These are phyloP conservation scores for Liriodendron chinense DNA, from an alignment of 164 flowering plant genomes.

Conservation along the genomic window DNA sequence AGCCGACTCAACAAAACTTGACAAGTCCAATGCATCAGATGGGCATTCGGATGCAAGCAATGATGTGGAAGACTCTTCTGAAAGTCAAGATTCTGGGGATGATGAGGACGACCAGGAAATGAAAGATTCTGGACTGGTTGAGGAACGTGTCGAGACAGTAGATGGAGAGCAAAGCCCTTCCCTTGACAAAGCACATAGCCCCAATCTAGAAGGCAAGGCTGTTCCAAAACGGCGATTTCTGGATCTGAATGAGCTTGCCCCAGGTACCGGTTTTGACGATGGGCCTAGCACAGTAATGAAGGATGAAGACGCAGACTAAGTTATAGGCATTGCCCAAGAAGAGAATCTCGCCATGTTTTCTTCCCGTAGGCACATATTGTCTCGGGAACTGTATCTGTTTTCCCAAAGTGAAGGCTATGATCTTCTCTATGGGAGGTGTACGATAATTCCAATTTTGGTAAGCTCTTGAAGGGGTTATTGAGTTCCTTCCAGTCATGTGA, in stretches of 20 bases:
- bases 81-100: slow-evolving; percentile 51
- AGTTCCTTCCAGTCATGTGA: slow-evolving; percentile 28
- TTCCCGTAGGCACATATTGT: slow-evolving; percentile 4
- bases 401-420: neutral
- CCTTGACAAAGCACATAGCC: slow-evolving; percentile 38
- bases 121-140: slow-evolving; percentile 36
- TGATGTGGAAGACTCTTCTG: slow-evolving; percentile 45
- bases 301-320: slow-evolving; percentile 51
- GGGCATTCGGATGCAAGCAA: slow-evolving; percentile 55
- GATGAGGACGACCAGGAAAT: slow-evolving; percentile 41
- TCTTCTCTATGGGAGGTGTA: slow-evolving; percentile 14
- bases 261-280: slow-evolving; percentile 87
- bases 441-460: slow-evolving; percentile 34
- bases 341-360: neutral
- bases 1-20: slow-evolving; percentile 49
- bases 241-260: slow-evolving; percentile 93
- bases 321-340: neutral
- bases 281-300: slow-evolving; percentile 51
- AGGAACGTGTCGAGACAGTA: slow-evolving; percentile 24
- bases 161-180: slow-evolving; percentile 40
- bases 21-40: slow-evolving; percentile 42
- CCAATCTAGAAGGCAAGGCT: slow-evolving; percentile 36
- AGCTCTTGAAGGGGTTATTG: slow-evolving; percentile 31
- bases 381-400: neutral
- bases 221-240: slow-evolving; percentile 60